Conservation (phyloP, 257 asterid species). For the Ophiorrhiza pumila region DNA sequence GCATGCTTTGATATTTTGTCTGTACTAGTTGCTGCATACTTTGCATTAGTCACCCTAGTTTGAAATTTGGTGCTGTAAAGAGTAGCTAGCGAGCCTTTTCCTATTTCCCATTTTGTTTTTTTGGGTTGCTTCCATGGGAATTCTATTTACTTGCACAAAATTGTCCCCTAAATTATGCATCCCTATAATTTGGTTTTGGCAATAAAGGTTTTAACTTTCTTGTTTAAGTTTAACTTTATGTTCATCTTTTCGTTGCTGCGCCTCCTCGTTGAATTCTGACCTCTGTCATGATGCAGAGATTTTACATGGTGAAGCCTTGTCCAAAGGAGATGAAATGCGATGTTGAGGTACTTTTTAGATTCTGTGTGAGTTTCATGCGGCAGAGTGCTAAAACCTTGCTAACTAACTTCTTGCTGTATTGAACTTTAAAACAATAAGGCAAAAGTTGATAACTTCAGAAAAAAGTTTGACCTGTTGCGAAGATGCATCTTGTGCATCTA, state of each 20-base stretch:
- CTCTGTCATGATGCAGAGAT: slow-evolving; percentile 64
- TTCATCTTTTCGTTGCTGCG: not conserved
- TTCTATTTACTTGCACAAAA: not conserved
- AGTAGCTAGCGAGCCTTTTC: too few species aligned
- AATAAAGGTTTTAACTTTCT: not conserved
- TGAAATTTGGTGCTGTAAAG: not conserved
- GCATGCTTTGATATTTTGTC: slow-evolving; percentile 4
- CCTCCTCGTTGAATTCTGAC: not conserved
- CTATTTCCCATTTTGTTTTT: not conserved
- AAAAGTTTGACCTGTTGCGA: not conserved
- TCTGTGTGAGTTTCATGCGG: too few species aligned
- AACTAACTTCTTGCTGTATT: not conserved
- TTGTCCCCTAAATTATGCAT: not conserved
- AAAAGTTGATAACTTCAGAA: not conserved
- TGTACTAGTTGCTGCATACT: not conserved
- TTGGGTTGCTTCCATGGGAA: not conserved
- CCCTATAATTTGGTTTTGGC: not conserved
- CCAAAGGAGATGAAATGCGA: slow-evolving; percentile 97
- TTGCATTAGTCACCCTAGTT: not conserved
- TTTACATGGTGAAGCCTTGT: slow-evolving; percentile 93
- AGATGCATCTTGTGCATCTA: not conserved
- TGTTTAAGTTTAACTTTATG: not conserved
- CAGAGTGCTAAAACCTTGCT: too few species aligned
- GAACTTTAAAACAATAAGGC: not conserved
- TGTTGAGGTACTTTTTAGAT: slow-evolving; percentile 91